phyloP scores from a whole-genome alignment of 2,329 filamentous ascomycete genomes.

The Calonectria pseudoreteaudii region DNA sequence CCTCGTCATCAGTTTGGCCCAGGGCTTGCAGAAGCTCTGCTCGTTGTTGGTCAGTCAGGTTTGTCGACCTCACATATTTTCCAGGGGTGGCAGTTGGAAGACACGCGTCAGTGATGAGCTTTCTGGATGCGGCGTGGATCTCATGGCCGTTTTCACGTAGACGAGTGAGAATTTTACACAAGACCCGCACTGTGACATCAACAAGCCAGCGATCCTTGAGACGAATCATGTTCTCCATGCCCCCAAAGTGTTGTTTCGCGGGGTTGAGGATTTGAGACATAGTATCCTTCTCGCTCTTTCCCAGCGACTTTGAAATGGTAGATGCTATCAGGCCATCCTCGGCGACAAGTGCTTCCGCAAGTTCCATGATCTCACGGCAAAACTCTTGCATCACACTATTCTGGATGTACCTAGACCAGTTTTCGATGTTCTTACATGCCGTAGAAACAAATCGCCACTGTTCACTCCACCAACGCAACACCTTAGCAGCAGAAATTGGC shows the following conservation, averaged over 20 bases:
- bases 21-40: constrained; percentile 80
- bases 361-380: constrained; percentile 94
- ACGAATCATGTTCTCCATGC: constrained; percentile 88
- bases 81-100: constrained; percentile 66
- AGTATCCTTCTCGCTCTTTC: constrained; percentile 51
- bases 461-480: constrained; percentile 84
- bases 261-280: constrained; percentile 55
- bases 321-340: constrained; percentile 87
- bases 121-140: constrained; percentile 70
- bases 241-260: constrained; percentile 64
- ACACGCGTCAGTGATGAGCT: constrained; percentile 75
- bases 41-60: constrained; percentile 83
- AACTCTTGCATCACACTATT: constrained; percentile 89
- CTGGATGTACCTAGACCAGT: constrained; percentile 82
- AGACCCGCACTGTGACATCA: constrained; percentile 81
- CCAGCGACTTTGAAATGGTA: constrained; percentile 61
- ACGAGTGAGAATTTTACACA: constrained; percentile 85
- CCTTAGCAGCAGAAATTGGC: constrained; percentile 70
- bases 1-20: constrained; percentile 68
- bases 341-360: constrained; percentile 86
- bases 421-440: constrained; percentile 85
- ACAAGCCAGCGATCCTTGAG: constrained; percentile 90
- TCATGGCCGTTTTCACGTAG: constrained; percentile 83
- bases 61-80: constrained; percentile 76
- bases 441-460: constrained; percentile 86